phyloP scores from a whole-genome alignment of 441 rosid genomes.

The Erysimum cheiri region DNA sequence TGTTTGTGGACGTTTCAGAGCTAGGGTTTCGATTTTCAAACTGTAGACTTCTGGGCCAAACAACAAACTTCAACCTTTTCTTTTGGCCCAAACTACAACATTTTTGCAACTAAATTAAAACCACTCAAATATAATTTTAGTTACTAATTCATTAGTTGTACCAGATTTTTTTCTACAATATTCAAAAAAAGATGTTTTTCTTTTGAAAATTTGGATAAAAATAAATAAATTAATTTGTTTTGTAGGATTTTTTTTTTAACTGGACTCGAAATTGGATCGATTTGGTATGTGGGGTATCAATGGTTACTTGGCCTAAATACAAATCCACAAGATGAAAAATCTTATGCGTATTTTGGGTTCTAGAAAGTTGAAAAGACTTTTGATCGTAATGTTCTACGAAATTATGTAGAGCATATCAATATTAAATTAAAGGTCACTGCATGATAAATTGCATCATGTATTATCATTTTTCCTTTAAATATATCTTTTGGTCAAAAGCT shows the following conservation, averaged over 20 bases:
- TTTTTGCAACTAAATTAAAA: background rate
- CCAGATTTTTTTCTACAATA: too few relatives aligned
- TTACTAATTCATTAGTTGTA: too few relatives aligned
- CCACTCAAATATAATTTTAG: background rate
- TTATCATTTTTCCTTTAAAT: background rate
- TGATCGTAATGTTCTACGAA: conserved; percentile 3
- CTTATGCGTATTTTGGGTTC: background rate
- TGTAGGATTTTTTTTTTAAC: background rate
- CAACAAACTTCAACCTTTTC: background rate
- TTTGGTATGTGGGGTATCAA: background rate
- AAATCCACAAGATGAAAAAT: background rate
- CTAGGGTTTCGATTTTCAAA: too few relatives aligned
- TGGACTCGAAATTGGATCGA: background rate
- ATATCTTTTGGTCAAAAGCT: background rate
- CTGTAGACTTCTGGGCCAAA: background rate
- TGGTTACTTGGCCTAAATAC: background rate
- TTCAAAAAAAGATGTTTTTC: too few relatives aligned
- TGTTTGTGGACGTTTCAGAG: background rate
- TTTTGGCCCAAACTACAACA: background rate
- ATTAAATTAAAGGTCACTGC: background rate
- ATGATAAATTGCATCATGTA: background rate
- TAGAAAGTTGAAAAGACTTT: conserved; percentile 3
- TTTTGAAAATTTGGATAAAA: background rate
- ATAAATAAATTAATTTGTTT: background rate
- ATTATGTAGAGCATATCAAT: background rate